These are phyloP conservation scores for Penicillium riverlandense DNA, from an alignment of 495 filamentous ascomycete species.

Conservation along the genomic window DNA sequence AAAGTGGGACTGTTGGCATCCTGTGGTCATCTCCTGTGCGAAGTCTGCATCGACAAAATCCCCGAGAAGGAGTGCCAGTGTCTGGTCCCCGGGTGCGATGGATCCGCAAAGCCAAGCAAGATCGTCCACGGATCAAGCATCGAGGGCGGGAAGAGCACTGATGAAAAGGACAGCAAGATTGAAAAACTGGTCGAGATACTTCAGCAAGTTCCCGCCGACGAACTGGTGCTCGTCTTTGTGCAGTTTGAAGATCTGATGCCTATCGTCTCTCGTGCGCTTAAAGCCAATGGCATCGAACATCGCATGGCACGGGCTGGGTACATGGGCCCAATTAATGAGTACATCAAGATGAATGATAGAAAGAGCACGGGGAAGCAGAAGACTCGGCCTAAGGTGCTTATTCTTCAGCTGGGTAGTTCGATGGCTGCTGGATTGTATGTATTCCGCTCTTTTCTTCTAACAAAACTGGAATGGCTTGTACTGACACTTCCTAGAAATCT, in stretches of 20 bases:
- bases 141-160: constrained; percentile 18
- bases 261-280: constrained; percentile 23
- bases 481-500: constrained; percentile 49
- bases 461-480: neutral
- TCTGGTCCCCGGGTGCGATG: constrained; percentile 21
- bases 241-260: constrained; percentile 40
- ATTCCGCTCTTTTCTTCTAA: neutral
- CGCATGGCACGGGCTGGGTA: constrained; percentile 2
- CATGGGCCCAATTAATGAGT: constrained; percentile 3
- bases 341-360: neutral
- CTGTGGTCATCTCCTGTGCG: constrained; percentile 48
- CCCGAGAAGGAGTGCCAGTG: constrained; percentile 16
- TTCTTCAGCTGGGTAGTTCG: constrained; percentile 60
- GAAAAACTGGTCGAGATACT: constrained; percentile 41
- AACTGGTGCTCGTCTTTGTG: constrained; percentile 46
- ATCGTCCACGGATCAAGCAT: constrained; percentile 28
- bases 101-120: constrained; percentile 19
- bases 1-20: constrained; percentile 30
- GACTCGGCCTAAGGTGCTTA: constrained; percentile 40
- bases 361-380: neutral
- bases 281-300: constrained; percentile 21
- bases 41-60: constrained; percentile 19
- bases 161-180: constrained; percentile 37
- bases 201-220: constrained; percentile 27
- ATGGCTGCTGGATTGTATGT: constrained; percentile 58